phyloP scores from a whole-genome alignment of 164 flowering plant species.

The Akebia trifoliata region DNA sequence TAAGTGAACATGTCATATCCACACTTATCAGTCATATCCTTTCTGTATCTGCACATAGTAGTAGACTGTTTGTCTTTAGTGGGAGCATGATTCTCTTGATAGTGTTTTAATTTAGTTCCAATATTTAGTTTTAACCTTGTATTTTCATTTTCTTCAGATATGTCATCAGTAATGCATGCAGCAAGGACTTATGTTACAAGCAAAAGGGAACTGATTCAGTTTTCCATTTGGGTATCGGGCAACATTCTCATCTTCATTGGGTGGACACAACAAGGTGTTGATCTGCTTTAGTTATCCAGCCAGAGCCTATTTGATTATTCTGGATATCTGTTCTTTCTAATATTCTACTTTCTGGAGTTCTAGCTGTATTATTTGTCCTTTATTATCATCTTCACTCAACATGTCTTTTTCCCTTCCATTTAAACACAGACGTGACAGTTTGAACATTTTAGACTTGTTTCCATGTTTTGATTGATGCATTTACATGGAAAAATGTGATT shows the following conservation, averaged over 20 bases:
- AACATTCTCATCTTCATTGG: slow-evolving; percentile 85
- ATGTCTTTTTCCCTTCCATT: not conserved
- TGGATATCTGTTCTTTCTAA: not conserved
- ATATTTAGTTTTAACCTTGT: not conserved
- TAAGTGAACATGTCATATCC: too few species aligned
- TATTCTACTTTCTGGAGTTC: not conserved
- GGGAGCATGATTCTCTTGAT: not conserved
- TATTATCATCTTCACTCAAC: not conserved
- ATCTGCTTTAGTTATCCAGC: not conserved
- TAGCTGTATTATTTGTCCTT: too few species aligned
- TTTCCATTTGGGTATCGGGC: slow-evolving; percentile 48
- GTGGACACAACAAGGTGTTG: slow-evolving; percentile 64
- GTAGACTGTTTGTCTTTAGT: not conserved
- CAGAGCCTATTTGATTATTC: not conserved
- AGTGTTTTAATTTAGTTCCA: not conserved
- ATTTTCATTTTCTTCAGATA: slow-evolving; percentile 49
- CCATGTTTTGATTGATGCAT: too few species aligned
- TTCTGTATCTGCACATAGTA: too few species aligned
- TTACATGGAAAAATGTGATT: not conserved
- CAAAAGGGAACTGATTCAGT: slow-evolving; percentile 78
- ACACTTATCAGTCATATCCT: too few species aligned
- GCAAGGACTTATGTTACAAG: slow-evolving; percentile 64
- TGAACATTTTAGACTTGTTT: too few species aligned
- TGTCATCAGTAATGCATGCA: slow-evolving; percentile 86
- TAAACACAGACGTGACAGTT: not conserved